phyloP scores from a whole-genome alignment of 202 grass and related monocot genomes.

The Eragrostis tef region DNA sequence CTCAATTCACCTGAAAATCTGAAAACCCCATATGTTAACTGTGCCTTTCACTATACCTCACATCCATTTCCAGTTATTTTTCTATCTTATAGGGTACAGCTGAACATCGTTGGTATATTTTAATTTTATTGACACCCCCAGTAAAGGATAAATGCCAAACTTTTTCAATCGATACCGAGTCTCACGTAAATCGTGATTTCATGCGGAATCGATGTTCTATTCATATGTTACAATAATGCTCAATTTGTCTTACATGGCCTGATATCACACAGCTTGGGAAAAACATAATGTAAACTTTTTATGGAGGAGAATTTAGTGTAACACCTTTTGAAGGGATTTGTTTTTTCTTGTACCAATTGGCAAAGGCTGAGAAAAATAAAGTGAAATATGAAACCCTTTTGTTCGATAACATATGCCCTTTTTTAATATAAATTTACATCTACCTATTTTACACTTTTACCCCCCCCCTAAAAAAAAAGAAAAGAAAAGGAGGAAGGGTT shows the following conservation, averaged over 20 bases:
- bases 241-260: slow-evolving; percentile 1
- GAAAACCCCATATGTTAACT: not conserved
- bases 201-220: not conserved
- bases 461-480: too few relatives aligned
- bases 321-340: not conserved
- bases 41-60: not conserved
- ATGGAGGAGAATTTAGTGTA: not conserved
- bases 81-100: not conserved
- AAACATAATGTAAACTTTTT: not conserved
- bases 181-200: not conserved
- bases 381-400: not conserved
- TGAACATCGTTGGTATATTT: not conserved
- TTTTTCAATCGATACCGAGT: not conserved
- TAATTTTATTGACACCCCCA: not conserved
- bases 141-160: slow-evolving; percentile 2
- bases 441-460: not conserved
- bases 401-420: not conserved
- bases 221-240: not conserved
- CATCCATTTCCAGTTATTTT: not conserved
- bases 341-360: slow-evolving; percentile 19
- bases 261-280: slow-evolving; percentile 5
- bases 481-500: too few relatives aligned
- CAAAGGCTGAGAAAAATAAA: not conserved
- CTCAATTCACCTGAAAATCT: not conserved
- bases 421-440: not conserved